Conservation (phyloP, 2,329 filamentous ascomycete species). For the Venturia effusa region DNA sequence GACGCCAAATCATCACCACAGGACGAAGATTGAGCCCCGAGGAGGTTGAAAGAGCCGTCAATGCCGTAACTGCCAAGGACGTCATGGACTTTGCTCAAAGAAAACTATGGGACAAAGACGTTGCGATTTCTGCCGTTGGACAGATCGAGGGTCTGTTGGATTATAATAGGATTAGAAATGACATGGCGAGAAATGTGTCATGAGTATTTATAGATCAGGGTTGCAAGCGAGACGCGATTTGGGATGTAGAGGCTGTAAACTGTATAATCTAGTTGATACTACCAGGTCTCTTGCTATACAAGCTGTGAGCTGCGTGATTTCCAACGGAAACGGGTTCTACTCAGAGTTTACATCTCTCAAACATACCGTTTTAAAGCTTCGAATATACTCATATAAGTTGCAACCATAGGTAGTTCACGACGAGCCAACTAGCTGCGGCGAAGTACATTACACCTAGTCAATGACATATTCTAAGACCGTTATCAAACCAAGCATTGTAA, state of each 20-base stretch:
- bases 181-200: constrained; percentile 69
- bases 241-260: background rate
- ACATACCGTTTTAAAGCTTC: no score
- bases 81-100: constrained; percentile 93
- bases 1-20: constrained; percentile 95
- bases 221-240: background rate
- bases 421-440: no score
- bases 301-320: background rate
- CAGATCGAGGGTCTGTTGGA: constrained; percentile 75
- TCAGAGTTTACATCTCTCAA: no score
- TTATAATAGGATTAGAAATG: constrained; percentile 68
- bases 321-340: no score
- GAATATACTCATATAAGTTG: no score
- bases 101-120: constrained; percentile 95
- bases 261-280: background rate
- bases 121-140: constrained; percentile 87
- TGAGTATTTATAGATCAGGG: constrained; percentile 16
- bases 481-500: no score
- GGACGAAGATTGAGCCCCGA: constrained; percentile 81
- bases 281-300: background rate
- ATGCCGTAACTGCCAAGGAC: constrained; percentile 84
- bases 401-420: no score
- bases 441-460: no score
- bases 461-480: no score
- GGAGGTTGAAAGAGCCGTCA: constrained; percentile 89